phyloP scores from a whole-genome alignment of 345 rosid species.

The Carallia pectinifolia region DNA sequence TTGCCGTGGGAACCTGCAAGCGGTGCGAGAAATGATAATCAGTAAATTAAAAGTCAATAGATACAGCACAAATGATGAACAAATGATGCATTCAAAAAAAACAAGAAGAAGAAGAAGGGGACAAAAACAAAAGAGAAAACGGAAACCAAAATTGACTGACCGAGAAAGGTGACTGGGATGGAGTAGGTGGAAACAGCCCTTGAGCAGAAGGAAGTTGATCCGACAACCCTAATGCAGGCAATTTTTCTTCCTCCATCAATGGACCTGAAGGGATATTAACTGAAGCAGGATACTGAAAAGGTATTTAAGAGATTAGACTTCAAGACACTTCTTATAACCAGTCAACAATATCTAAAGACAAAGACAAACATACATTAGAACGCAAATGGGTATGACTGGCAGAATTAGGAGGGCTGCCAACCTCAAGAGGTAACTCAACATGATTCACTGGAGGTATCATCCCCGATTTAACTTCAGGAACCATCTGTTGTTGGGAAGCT shows the following conservation, averaged over 20 bases:
- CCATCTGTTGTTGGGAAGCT: constrained; percentile 64
- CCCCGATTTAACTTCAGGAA: constrained; percentile 72
- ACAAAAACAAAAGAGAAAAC: background rate
- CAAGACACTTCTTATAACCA: constrained; percentile 1
- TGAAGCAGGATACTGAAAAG: constrained; percentile 60
- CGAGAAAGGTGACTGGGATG: constrained; percentile 66
- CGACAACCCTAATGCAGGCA: constrained; percentile 62
- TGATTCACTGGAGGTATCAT: constrained; percentile 60
- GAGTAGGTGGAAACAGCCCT: constrained; percentile 76
- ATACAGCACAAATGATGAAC: background rate
- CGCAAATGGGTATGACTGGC: constrained; percentile 56
- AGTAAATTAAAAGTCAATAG: constrained; percentile 7
- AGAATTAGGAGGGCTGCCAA: constrained; percentile 67
- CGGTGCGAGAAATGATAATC: constrained; percentile 8
- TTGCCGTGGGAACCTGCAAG: constrained; percentile 67
- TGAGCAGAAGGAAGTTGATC: constrained; percentile 83
- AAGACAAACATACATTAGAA: constrained; percentile 63
- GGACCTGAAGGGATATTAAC: constrained; percentile 60
- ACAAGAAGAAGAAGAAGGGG: background rate
- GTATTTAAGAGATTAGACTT: constrained; percentile 17
- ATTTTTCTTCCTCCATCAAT: constrained; percentile 83
- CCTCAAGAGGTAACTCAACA: constrained; percentile 67
- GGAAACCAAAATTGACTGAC: constrained; percentile 50
- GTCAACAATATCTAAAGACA: background rate
- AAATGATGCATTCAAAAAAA: no score